Conservation (phyloP, 768 basidiomycete species). For the Lactarius quietus region DNA sequence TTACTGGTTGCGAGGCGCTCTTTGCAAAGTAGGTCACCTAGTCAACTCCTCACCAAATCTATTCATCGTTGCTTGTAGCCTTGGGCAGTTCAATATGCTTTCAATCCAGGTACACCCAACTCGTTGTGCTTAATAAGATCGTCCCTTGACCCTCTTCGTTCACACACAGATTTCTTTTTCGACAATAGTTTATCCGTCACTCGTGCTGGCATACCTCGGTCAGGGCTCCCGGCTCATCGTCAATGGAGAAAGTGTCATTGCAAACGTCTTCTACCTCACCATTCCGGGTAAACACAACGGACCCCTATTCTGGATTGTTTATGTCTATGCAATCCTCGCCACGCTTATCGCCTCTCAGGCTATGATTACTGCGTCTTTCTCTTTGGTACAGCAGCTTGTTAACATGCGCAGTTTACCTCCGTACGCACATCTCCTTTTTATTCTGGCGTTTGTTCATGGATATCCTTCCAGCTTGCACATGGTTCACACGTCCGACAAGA, state of each 20-base stretch:
- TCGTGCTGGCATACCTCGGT: conserved; percentile 65
- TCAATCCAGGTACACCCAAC: conserved; percentile 47
- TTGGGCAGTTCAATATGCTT: conserved; percentile 62
- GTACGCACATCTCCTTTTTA: conserved; percentile 25
- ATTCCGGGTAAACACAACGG: conserved; percentile 58
- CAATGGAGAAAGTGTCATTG: conserved; percentile 46
- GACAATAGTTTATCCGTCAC: conserved; percentile 52
- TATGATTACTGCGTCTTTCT: conserved; percentile 66
- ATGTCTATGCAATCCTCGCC: conserved; percentile 59
- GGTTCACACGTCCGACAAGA: conserved; percentile 55
- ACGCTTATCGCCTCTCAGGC: conserved; percentile 67
- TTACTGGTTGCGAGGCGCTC: conserved; percentile 70
- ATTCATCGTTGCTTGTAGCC: conserved; percentile 34
- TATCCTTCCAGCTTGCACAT: conserved; percentile 40
- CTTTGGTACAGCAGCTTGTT: conserved; percentile 60
- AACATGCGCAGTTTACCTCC: conserved; percentile 57
- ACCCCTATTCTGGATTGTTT: conserved; percentile 61
- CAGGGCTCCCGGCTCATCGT: conserved; percentile 61
- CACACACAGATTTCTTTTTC: conserved; percentile 46
- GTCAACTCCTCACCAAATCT: not conserved
- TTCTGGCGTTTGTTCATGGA: not conserved
- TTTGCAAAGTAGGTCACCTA: conserved; percentile 51
- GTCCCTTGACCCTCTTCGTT: not conserved
- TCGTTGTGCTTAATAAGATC: not conserved
- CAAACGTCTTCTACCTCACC: conserved; percentile 58